Evolutionary conservation across 257 asterid genomes (phyloP).

Genomic region (Pogostemon cablin): DNA sequence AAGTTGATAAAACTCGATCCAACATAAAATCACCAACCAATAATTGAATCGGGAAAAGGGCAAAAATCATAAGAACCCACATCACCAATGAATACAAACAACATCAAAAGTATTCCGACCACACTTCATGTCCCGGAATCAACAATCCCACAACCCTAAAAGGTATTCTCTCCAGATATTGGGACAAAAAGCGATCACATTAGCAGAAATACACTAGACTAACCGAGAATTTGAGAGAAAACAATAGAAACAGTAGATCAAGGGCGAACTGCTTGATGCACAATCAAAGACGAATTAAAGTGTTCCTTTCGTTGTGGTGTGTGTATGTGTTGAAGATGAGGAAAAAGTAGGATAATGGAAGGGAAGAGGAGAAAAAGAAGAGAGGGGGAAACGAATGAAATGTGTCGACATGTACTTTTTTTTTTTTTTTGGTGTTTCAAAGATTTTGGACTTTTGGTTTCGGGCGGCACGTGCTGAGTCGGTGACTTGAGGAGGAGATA

Average conservation of each 20-base stretch:
- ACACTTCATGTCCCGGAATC: conserved; percentile 23
- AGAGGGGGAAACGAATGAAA: conserved; percentile 28
- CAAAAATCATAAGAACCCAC: conserved; percentile 26
- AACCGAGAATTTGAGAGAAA: conserved; percentile 30
- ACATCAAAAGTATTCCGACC: conserved; percentile 26
- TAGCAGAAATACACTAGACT: conserved; percentile 29
- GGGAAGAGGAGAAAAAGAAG: background rate
- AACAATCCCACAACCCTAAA: conserved; percentile 36
- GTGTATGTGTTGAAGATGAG: conserved; percentile 23
- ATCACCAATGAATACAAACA: conserved; percentile 32
- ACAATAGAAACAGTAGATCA: conserved; percentile 35
- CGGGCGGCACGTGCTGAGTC: conserved; percentile 39
- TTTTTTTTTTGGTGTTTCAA: background rate
- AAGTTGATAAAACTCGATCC: conserved; percentile 28
- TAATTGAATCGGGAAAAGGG: conserved; percentile 10
- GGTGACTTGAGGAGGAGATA: background rate
- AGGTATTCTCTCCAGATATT: background rate
- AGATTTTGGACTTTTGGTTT: conserved; percentile 26
- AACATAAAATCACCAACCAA: conserved; percentile 25
- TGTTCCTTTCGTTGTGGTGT: background rate
- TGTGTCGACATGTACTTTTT: conserved; percentile 38
- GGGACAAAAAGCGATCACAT: background rate
- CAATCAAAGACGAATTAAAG: background rate
- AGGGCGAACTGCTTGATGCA: background rate
- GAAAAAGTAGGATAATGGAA: conserved; percentile 25